Evolutionary conservation across 345 rosid genomes (phyloP), one percentile per base, ranked within the genome.

Genomic region (Bretschneidera sinensis): DNA sequence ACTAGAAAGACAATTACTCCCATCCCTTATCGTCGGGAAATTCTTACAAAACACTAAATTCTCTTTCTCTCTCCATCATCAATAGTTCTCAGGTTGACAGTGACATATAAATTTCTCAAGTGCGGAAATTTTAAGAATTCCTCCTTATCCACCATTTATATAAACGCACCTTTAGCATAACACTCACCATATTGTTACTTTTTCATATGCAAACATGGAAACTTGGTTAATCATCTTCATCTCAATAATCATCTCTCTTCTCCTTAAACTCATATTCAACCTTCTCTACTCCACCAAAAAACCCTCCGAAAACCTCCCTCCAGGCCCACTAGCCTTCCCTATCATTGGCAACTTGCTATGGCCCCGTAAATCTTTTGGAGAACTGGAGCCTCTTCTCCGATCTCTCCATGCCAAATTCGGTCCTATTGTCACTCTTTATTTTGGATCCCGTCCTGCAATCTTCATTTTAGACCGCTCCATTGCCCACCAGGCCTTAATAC

Each of bases 271-370:
- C 54, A 10, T 70, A 15, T 62, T 52, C 59, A 39, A 51, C 24
- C 62, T 0, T 34, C 33, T 5, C 45, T n/a, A n/a, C n/a, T n/a
- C n/a, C n/a, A n/a, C n/a, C n/a, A n/a, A 65, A 22, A 43, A 58
- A 16, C 17, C 55, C 20, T 1, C 63, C 1, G 59, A 64, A 61
- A 51, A 62, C 0, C 70, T 77, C 43, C 78, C 81, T 0, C 78
- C 73, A 6, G 78, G 62, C 0, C 81, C 71, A 1, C 55, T 24
- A 0, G 47, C 52, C 48, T 33, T 69, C 0, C 78, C 78, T 22
- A 21, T 77, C 47, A 48, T 70, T 24, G 68, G 81, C 48, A 77
- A 70, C 75, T 63, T 66, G n/a, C 47, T 50, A 9, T 77, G 78
- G 73, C 71, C 73, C 0, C 60, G 39, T 20, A 72, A 65, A 33